Evolutionary conservation across 768 basidiomycete species (phyloP), one percentile per base, ranked within the genome.

Genomic region (Pulveroboletus ravenelii): DNA sequence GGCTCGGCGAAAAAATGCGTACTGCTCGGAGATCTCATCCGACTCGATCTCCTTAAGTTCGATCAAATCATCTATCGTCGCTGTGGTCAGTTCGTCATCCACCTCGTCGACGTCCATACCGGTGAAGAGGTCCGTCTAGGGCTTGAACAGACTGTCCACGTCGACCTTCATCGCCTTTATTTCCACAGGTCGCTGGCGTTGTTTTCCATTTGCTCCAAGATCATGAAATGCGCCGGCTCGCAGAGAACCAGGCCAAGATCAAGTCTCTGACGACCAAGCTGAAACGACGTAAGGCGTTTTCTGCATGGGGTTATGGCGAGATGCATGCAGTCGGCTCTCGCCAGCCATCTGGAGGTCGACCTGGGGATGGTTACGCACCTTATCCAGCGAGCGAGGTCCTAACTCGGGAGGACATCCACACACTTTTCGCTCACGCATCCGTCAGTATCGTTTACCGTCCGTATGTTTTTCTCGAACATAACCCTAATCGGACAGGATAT

Each of bases 11-110:
- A 29, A 25, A 23, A 10, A 31, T 34, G 3, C 7, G 7, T 56
- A 0, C 1, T 12, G 0, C 12, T 54, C 7, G 5, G 1, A 1
- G 1, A 5, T 0, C 6, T 47, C 0, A 0, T 14, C 1, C 0
- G 40, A 0, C 3, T 27, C 25, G 25, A 47, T 8, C 1, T 2
- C 1, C 3, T 54, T 0, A 31, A 2, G 0, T 48, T 41, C 3
- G 8, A 53, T 45, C 23, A 0, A 2, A 12, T 50, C 0, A 47
- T 56, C 5, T 54, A 47, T 3, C 8, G 43, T 0, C 14, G 6
- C 7, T 56, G 52, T 30, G 37, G 38, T 0, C 37, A 40, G 27
- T 40, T 38, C 0, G 41, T 47, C 0, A 2, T 50, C 10, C 40
- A 54, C 25, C 34, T 56, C 17, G 2, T 31, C 0, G 36, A 56